These are phyloP conservation scores for Coprinellus micaceus DNA, from an alignment of 768 basidiomycete species.

Conservation along the genomic window DNA sequence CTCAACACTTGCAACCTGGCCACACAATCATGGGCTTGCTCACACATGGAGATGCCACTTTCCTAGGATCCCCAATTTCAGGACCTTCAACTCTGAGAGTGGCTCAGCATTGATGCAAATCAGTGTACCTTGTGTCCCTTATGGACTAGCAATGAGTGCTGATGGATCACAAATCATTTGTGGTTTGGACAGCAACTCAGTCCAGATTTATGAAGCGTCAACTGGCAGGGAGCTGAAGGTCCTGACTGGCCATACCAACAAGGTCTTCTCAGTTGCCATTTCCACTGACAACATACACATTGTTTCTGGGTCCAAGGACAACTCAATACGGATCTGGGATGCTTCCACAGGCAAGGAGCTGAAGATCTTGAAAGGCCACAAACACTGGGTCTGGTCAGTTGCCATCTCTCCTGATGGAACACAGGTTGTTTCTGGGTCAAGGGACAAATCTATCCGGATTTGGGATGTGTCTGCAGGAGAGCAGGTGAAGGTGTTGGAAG, in stretches of 20 bases:
- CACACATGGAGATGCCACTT: conserved; percentile 14
- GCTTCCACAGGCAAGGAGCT: conserved; percentile 7
- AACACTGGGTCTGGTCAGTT: conserved; percentile 13
- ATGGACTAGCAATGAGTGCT: no score
- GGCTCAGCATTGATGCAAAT: conserved; percentile 10
- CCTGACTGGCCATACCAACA: conserved; percentile 4
- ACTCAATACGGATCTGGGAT: conserved; percentile 19
- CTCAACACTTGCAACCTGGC: conserved; percentile 20
- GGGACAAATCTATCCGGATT: background rate
- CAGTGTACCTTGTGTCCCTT: no score
- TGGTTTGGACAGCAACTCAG: conserved; percentile 11
- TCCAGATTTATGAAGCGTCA: background rate
- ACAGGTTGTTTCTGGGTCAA: background rate
- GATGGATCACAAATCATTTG: conserved; percentile 17
- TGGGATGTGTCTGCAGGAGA: background rate
- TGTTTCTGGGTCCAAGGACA: conserved; percentile 30
- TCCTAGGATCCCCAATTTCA: conserved; percentile 11
- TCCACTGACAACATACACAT: background rate
- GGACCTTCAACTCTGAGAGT: background rate
- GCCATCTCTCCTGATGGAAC: conserved; percentile 14
- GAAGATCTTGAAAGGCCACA: conserved; percentile 11
- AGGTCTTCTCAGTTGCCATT: background rate
- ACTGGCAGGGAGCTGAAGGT: background rate
- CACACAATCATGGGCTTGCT: conserved; percentile 2
- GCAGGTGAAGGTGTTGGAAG: background rate